Conservation (phyloP, 257 asterid genomes). For the Penstemon eatonii region DNA sequence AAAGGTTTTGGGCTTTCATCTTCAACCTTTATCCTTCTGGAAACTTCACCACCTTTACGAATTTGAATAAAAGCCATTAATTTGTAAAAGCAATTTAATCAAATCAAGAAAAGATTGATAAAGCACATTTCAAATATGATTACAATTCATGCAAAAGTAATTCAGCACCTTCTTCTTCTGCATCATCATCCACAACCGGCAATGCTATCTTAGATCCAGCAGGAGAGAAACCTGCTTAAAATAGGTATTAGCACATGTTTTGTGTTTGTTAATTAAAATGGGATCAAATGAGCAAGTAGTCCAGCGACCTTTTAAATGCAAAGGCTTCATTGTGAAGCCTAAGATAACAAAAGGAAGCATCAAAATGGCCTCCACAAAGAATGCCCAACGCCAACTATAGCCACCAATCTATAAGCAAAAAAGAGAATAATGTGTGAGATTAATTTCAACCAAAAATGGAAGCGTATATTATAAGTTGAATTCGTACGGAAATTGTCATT, state of each 20-base stretch:
- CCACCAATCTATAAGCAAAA: slow-evolving; percentile 53
- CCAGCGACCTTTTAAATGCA: slow-evolving; percentile 77
- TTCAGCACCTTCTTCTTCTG: slow-evolving; percentile 56
- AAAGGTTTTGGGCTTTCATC: slow-evolving; percentile 41
- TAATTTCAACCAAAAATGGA: neutral
- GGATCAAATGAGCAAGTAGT: slow-evolving; percentile 19
- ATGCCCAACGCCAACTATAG: slow-evolving; percentile 85
- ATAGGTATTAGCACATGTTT: slow-evolving; percentile 31
- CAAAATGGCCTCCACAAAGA: slow-evolving; percentile 76
- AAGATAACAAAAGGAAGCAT: slow-evolving; percentile 91
- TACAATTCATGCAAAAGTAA: slow-evolving; percentile 6
- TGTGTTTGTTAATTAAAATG: slow-evolving; percentile 18
- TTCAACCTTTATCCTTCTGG: slow-evolving; percentile 35
- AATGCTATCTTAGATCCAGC: slow-evolving; percentile 51
- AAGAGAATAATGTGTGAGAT: slow-evolving; percentile 10
- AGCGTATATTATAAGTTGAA: neutral
- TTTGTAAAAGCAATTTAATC: slow-evolving; percentile 19
- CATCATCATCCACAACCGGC: slow-evolving; percentile 42
- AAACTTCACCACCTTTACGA: slow-evolving; percentile 46
- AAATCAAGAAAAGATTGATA: slow-evolving; percentile 25
- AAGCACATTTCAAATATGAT: slow-evolving; percentile 4
- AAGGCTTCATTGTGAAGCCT: slow-evolving; percentile 87
- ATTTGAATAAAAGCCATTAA: slow-evolving; percentile 29
- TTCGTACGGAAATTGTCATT: neutral
- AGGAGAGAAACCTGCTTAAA: slow-evolving; percentile 63